Evolutionary conservation across 2,329 filamentous ascomycete genomes (phyloP), one percentile per base, ranked within the genome.

Genomic region (Fusarium tricinctum): DNA sequence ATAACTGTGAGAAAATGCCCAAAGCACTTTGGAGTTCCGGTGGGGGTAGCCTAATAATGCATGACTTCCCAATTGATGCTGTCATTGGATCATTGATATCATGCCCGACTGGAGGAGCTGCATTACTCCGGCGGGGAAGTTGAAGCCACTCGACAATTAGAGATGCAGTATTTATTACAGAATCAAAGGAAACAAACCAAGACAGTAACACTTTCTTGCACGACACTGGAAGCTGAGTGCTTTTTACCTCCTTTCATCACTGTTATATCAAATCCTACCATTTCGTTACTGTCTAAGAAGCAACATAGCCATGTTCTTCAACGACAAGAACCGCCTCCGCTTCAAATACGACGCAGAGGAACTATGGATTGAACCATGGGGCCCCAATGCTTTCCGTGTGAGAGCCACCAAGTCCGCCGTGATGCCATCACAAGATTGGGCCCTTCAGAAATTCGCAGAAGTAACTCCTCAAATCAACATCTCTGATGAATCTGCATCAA

Each of bases 91-190:
- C 23, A 9, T 46, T 33, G 23, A 40, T 12, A 35, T 55, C 32
- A 17, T 60, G 48, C 55, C 46, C 58, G 32, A 54, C 56, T 61
- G 46, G 46, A 46, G 56, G 28, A 54, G 12, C 20, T 62, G 39
- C 35, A 22, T 62, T 55, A 35, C 57, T 62, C 58, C 58, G 58
- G 58, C 30, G 58, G 58, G 58, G 58, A 54, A 62, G 40, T 38
- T 39, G 61, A 44, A 33, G 56, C 32, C 56, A 33, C 14, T 61
- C 58, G 15, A n/a, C 42, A 42, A 46, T 50, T 43, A 26, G 26
- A 15, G 26, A 40, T 35, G 22, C 20, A 44, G 28, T 53, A 51
- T 54, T 57, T 61, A 61, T 45, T 53, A 9, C 22, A 17, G 8
- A 46, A 26, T 19, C 23, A 19, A 20, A 42, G n/a, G 13, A 42